Evolutionary conservation across 2,329 filamentous ascomycete species (phyloP).

Genomic region (Fusarium agapanthi): DNA sequence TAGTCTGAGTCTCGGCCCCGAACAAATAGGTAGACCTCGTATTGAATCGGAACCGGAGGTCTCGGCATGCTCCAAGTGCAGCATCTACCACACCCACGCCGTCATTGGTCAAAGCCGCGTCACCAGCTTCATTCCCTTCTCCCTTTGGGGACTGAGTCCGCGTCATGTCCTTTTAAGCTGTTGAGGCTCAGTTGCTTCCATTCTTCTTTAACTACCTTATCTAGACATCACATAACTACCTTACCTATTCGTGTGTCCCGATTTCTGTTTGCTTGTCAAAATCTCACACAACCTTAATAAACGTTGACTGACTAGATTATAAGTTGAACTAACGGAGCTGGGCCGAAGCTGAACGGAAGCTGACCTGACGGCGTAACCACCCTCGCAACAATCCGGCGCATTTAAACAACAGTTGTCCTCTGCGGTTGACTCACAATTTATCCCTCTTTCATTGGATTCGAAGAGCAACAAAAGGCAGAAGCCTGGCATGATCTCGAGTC

Average conservation of each 20-base stretch:
- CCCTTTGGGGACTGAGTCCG: conserved; percentile 26
- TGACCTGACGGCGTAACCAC: conserved; percentile 12
- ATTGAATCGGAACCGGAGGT: conserved; percentile 22
- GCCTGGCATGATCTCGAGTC: not conserved
- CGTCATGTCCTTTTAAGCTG: conserved; percentile 20
- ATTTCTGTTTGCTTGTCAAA: not conserved
- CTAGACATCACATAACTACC: conserved; percentile 13
- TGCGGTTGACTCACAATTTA: not conserved
- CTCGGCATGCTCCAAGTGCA: conserved; percentile 32
- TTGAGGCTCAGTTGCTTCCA: conserved; percentile 17
- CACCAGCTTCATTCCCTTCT: conserved; percentile 29
- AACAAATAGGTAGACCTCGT: conserved; percentile 14
- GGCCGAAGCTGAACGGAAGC: not conserved
- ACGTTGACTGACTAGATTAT: not conserved
- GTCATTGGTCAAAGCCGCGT: conserved; percentile 32
- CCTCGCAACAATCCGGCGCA: not conserved
- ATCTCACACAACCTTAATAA: not conserved
- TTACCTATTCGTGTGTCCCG: not conserved
- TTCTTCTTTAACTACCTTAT: not conserved
- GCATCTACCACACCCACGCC: conserved; percentile 22
- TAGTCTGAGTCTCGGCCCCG: conserved; percentile 8
- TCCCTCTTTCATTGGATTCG: not conserved
- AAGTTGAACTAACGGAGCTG: not conserved
- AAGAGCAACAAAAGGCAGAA: not conserved
- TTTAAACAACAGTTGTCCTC: conserved; percentile 4